Evolutionary conservation across 2,329 filamentous ascomycete species (phyloP).

Genomic region (Fusarium transvaalense): DNA sequence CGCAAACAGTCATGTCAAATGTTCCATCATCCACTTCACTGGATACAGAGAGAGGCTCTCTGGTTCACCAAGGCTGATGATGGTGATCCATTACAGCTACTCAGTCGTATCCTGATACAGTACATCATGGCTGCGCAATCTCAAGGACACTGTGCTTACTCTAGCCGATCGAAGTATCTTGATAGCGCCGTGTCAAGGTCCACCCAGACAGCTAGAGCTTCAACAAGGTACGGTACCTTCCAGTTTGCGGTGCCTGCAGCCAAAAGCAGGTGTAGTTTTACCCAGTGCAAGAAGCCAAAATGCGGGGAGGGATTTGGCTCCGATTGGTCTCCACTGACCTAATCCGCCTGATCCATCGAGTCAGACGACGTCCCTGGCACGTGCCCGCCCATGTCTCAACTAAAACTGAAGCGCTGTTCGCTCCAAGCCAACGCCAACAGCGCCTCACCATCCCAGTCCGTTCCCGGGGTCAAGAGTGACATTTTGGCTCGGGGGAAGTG

Average conservation of each 20-base stretch:
- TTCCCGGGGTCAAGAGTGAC: slow-evolving; percentile 29
- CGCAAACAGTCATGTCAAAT: background rate
- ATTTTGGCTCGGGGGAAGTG: slow-evolving; percentile 17
- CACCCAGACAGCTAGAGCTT: slow-evolving; percentile 36
- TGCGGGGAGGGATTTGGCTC: slow-evolving; percentile 47
- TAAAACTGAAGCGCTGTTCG: slow-evolving; percentile 26
- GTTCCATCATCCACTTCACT: background rate
- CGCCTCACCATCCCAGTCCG: slow-evolving; percentile 39
- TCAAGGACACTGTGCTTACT: slow-evolving; percentile 24
- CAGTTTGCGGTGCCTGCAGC: slow-evolving; percentile 29
- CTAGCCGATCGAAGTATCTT: slow-evolving; percentile 30
- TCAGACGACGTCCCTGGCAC: slow-evolving; percentile 51
- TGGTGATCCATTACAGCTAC: slow-evolving; percentile 27
- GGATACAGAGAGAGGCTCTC: background rate
- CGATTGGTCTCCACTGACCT: slow-evolving; percentile 45
- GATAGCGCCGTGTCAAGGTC: slow-evolving; percentile 22
- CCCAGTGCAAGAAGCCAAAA: slow-evolving; percentile 43
- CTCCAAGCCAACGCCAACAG: slow-evolving; percentile 34
- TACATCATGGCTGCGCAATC: slow-evolving; percentile 38
- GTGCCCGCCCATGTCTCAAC: slow-evolving; percentile 46
- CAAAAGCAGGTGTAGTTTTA: slow-evolving; percentile 35
- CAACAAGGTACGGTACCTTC: slow-evolving; percentile 42
- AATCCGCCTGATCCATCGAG: slow-evolving; percentile 50
- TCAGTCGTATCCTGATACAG: slow-evolving; percentile 24
- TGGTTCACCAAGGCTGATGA: slow-evolving; percentile 1